Conservation (phyloP, 768 basidiomycete genomes). For the Polyporus arcularius region DNA sequence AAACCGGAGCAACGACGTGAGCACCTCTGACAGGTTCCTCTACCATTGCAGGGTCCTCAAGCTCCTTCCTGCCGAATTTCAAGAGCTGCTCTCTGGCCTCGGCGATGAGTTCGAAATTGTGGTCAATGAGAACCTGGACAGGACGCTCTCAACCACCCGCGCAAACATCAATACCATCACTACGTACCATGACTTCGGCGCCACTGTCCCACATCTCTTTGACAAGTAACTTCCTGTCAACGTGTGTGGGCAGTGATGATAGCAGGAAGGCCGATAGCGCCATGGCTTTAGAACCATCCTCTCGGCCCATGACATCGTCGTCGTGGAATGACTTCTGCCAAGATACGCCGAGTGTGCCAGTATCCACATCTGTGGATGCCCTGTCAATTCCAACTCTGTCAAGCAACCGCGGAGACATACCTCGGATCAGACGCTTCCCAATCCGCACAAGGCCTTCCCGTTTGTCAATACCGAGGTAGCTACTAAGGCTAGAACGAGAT, state of each 20-base stretch:
- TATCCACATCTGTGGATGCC: slow-evolving; percentile 43
- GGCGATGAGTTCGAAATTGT: slow-evolving; percentile 77
- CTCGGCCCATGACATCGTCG: slow-evolving; percentile 41
- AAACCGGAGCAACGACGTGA: slow-evolving; percentile 88
- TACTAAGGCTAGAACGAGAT: slow-evolving; percentile 51
- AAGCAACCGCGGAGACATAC: slow-evolving; percentile 37
- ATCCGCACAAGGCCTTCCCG: slow-evolving; percentile 69
- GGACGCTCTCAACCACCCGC: neutral
- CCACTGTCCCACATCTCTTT: slow-evolving; percentile 93
- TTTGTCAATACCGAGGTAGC: slow-evolving; percentile 78
- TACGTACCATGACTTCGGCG: slow-evolving; percentile 73
- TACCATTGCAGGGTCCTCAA: slow-evolving; percentile 45
- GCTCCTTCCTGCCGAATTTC: slow-evolving; percentile 57
- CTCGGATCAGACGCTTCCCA: slow-evolving; percentile 60
- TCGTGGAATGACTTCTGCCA: slow-evolving; percentile 64
- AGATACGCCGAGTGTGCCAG: slow-evolving; percentile 44
- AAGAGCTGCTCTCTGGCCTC: slow-evolving; percentile 78
- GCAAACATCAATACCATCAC: neutral
- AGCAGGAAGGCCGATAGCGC: slow-evolving; percentile 88
- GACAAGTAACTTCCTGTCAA: slow-evolving; percentile 65
- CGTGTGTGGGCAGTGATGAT: slow-evolving; percentile 63
- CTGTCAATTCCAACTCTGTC: slow-evolving; percentile 5
- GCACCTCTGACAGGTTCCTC: slow-evolving; percentile 50
- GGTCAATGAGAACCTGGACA: slow-evolving; percentile 80
- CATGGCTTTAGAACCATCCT: slow-evolving; percentile 52